These are phyloP conservation scores for Mycena venus DNA, from an alignment of 768 basidiomycete genomes.

Conservation along the genomic window DNA sequence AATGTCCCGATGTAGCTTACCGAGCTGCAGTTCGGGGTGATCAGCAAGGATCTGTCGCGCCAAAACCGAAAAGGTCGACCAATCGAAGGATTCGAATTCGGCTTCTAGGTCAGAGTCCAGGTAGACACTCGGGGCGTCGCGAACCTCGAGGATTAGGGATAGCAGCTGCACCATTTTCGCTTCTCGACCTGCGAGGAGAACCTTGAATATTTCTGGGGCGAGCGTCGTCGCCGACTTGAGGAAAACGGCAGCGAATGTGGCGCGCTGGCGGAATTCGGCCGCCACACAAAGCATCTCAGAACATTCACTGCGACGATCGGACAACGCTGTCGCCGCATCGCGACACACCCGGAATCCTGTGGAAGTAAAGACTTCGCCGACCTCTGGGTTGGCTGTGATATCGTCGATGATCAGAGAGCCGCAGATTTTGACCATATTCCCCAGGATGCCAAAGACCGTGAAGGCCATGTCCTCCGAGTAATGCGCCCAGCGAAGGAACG, in stretches of 20 bases:
- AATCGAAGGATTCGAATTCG: no score
- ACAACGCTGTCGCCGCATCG: not conserved
- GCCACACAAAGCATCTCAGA: not conserved
- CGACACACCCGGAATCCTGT: not conserved
- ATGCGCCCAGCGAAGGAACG: no score
- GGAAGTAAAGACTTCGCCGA: not conserved
- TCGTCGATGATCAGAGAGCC: constrained; percentile 6
- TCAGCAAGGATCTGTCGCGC: not conserved
- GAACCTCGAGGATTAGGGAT: no score
- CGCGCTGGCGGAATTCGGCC: constrained; percentile 9
- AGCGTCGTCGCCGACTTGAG: not conserved
- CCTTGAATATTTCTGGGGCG: constrained; percentile 1
- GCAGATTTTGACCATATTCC: constrained; percentile 7
- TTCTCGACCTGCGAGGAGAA: not conserved
- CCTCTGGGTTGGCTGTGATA: not conserved
- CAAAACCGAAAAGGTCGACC: no score
- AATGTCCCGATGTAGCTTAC: not conserved
- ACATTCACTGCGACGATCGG: not conserved
- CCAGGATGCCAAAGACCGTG: not conserved
- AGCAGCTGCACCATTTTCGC: no score
- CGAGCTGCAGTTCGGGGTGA: not conserved
- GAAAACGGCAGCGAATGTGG: not conserved
- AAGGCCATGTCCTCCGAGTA: constrained; percentile 9
- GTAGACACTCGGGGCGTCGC: no score
- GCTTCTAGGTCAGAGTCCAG: no score